Percentiles rank a stretch among this genome's conserved stretches.
Evolutionary conservation across 768 basidiomycete species (phyloP).

Genomic region (Pholiota molesta): DNA sequence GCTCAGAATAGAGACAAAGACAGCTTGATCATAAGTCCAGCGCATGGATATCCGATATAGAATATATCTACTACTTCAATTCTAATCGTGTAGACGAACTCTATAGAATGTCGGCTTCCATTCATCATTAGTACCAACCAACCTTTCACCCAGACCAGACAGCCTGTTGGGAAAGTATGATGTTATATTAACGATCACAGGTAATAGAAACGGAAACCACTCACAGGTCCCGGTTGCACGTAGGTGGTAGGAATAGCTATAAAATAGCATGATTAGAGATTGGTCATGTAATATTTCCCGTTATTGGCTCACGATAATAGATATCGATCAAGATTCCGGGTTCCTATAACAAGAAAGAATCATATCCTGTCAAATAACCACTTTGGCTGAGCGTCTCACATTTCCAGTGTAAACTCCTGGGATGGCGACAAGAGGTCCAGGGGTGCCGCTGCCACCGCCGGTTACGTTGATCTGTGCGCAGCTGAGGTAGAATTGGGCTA

Average conservation of each 20-base stretch:
- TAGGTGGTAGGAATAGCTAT: conserved; percentile 25
- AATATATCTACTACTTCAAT: not conserved
- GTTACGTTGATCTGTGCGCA: conserved; percentile 46
- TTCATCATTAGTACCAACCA: not conserved
- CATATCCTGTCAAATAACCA: not conserved
- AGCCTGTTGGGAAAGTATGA: conserved; percentile 12
- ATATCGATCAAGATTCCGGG: conserved; percentile 28
- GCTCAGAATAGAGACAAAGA: not conserved
- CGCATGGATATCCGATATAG: not conserved
- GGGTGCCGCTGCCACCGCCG: conserved; percentile 34
- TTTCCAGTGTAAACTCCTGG: conserved; percentile 27
- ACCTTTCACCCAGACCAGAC: conserved; percentile 25
- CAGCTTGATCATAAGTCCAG: not conserved
- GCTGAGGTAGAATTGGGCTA: conserved; percentile 38
- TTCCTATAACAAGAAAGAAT: conserved; percentile 14
- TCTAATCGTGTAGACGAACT: not conserved
- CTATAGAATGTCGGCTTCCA: not conserved
- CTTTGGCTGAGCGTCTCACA: conserved; percentile 2
- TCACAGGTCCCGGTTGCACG: conserved; percentile 27
- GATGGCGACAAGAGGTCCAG: conserved; percentile 25
- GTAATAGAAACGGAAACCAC: not conserved
- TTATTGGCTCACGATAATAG: conserved; percentile 23
- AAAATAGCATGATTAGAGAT: not conserved
- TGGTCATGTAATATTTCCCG: too few species aligned
- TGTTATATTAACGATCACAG: not conserved